Base-by-base conservation (phyloP, 2,329 filamentous ascomycete genomes). In the Cercospora janseana region DNA sequence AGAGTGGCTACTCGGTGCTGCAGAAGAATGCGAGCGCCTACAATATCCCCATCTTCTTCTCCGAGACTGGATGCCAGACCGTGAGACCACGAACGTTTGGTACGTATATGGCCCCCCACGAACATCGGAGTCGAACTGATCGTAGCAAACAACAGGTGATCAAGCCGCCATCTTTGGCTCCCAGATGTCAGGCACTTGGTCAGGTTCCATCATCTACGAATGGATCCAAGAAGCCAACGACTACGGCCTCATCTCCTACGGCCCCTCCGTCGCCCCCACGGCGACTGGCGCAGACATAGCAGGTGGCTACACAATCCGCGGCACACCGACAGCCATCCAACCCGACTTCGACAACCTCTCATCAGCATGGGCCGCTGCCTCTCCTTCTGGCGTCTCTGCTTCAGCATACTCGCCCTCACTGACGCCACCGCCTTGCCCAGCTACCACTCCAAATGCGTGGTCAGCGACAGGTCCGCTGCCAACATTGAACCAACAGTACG, bases 41-140 rank as follows among this genome's bases (percentile, higher is more conserved):
- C 69, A 85, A 83, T 38, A 82, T 94, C n/a, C 89, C 88, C 15
- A 88, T 93, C 62, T 91, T 90, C 76, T 88, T 95, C 71, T 91
- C 87, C 26, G 89, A 95, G 71, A 93, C 88, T 3, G 89, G 89
- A 51, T 95, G 89, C 77, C 91, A 87, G 66, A 77, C 73, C 4
- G 75, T 76, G 1, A 71, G 72, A 1, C 82, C 84, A 0, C 79
- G 86, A 34, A 71, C 76, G 1, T 89, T 87, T 65, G 75, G 42
- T 45, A 35, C 2, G 42, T 6, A 2, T 26, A n/a, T 23, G 9
- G n/a, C 4, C 12, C 13, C 6, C 10, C 15, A 7, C 9, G 3
- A 6, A n/a, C 29, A 34, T 13, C 27, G n/a, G 16, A 10, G 4
- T n/a, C 26, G 5, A 15, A 23, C 26, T 31, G 4, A 35, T 8